Conservation (phyloP, 2,329 filamentous ascomycete species). For the Aspergillus fijiensis region DNA sequence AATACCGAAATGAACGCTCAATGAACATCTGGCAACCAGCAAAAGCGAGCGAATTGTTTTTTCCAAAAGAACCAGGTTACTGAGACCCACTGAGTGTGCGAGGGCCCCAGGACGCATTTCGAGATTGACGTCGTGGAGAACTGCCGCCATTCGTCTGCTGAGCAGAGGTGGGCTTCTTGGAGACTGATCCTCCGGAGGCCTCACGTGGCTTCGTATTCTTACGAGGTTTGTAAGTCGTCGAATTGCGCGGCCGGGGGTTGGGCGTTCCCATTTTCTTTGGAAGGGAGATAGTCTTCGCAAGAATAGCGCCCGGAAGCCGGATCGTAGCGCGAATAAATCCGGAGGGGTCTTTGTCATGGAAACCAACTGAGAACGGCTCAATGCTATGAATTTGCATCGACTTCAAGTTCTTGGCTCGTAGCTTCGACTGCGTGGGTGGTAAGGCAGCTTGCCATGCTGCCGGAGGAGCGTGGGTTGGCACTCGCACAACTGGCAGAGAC, state of each 20-base stretch:
- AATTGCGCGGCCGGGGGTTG: constrained; percentile 27
- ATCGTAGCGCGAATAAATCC: constrained; percentile 43
- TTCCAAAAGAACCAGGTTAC: constrained; percentile 15
- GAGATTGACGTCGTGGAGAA: constrained; percentile 29
- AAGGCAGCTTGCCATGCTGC: constrained; percentile 62
- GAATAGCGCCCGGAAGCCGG: constrained; percentile 49
- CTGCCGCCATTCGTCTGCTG: constrained; percentile 23
- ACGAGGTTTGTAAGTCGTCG: constrained; percentile 30
- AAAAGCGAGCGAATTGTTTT: constrained; percentile 10
- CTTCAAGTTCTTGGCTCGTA: constrained; percentile 52
- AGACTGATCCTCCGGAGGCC: constrained; percentile 19
- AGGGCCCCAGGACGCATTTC: constrained; percentile 31
- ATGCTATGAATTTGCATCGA: constrained; percentile 53
- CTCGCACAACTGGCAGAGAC: constrained; percentile 67
- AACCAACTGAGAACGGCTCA: constrained; percentile 45
- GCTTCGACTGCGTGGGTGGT: constrained; percentile 33
- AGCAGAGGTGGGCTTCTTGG: constrained; percentile 30
- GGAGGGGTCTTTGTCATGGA: constrained; percentile 40
- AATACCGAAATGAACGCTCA: constrained; percentile 25
- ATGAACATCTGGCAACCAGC: constrained; percentile 20
- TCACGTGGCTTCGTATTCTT: constrained; percentile 36
- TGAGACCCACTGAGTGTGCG: constrained; percentile 24
- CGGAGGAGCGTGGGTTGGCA: constrained; percentile 64
- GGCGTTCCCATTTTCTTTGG: constrained; percentile 33
- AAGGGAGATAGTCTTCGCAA: constrained; percentile 43